Base-by-base conservation (phyloP, 768 basidiomycete species). In the Trametes meyenii region DNA sequence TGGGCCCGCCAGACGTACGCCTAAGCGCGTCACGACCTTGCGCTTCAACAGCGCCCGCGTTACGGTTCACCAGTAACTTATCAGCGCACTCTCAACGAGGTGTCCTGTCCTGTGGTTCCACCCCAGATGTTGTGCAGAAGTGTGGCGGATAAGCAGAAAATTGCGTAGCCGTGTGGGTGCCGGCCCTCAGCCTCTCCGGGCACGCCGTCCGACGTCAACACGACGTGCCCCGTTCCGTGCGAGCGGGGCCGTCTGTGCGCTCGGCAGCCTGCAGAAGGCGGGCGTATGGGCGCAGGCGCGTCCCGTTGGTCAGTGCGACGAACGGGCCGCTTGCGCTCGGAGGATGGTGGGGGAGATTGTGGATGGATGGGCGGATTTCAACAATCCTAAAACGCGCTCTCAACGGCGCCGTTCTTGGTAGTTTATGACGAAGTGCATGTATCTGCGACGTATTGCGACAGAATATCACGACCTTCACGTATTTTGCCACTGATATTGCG, bases 21-120 rank as follows among this genome's bases (percentile, higher is more conserved):
- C 75, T 96, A 81, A 89, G 72, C 72, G 66, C 70, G 68, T 69
- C 29, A 36, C 23, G 29, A 67, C 67, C 69, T 76, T 78, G 81
- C 88, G 92, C 92, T 94, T 93, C 91, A 94, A 93, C 91, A 93
- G 91, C 92, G 86, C 81, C 85, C 84, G 80, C 78, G 79, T 81
- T 79, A 76, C 77, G 82, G 85, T 84, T 83, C 29, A 52, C 53
- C 53, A 50, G 65, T 64, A 83, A 83, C 74, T 83, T 82, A 83
- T 77, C 75, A 66, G 71, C 63, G 65, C 70, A 59, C 64, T 72
- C 64, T 66, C 63, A 55, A 60, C 59, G 62, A 67, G 68, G 61
- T 58, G 55, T 68, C 71, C 70, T 72, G 76, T 70, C 55, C 48
- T 50, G 57, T 35, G 57, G 75, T 77, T 51, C 53, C 57, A 59